Base-by-base conservation (phyloP, 2,329 filamentous ascomycete genomes). In the Salinomyces thailandicus region DNA sequence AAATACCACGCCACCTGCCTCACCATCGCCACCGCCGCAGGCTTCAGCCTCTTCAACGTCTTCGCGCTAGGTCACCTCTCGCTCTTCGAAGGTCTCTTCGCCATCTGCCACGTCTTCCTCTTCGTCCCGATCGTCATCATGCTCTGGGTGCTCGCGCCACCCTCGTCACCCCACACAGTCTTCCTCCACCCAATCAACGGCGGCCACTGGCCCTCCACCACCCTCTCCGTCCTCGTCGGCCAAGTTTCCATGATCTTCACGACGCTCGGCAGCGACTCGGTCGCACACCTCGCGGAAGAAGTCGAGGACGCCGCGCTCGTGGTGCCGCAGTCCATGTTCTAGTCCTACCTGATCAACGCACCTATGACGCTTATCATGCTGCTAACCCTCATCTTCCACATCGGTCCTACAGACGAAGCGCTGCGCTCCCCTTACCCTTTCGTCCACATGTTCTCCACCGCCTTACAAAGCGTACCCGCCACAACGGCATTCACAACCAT, bases 271-370 rank as follows among this genome's bases (percentile, higher is more conserved):
- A 49, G 35, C 27, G 63, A 67, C 39, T 59, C 60, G 7, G 58
- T 61, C 14, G 60, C 59, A 2, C 60, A 66, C 38, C 61, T 67
- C 50, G 50, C 62, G 2, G 62, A 67, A 42, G 63, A 67, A 39
- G 56, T 65, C 39, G 58, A 61, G 37, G 55, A 64, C 18, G 62
- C 63, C 2, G 54, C 57, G 14, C 57, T 52, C 12, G 55, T 60
- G 12, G 58, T 67, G 3, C 63, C 64, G 2, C 51, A 53, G 22
- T 57, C 60, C 6, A 64, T 66, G 55, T 46, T 67, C 5, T 55
- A 58, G 35, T 55, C 55, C 6, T 66, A 62, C 42, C 38, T 58
- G n/a, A 41, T 57, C 24, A 60, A 59, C 34, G 42, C 46, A 4
- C 48, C 50, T 1, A 35, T 55, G 5, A 53, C 48, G 1, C 42